A percentile compares a stretch with the other conserved stretches of the same genome.
These are phyloP conservation scores for Veloboletus limbatus DNA, from an alignment of 1,284 basidiomycete species.

Conservation along the genomic window DNA sequence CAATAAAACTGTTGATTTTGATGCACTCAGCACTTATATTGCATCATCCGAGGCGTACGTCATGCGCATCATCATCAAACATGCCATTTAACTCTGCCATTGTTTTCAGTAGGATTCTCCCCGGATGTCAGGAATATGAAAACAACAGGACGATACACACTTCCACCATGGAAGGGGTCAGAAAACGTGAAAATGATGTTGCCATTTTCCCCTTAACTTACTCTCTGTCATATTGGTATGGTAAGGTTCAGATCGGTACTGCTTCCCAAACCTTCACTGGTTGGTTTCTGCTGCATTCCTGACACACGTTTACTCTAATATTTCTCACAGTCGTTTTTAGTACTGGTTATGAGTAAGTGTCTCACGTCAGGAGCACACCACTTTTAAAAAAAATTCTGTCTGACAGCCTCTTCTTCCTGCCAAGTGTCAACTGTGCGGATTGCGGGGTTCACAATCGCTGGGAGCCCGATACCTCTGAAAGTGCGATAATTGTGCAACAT, in stretches of 20 bases:
- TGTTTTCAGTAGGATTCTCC: constrained; percentile 8
- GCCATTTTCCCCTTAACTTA: constrained; percentile 25
- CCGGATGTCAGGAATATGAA: constrained; percentile 7
- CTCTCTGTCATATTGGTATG: constrained; percentile 20
- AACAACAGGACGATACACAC: constrained; percentile 11
- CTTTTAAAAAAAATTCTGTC: no score
- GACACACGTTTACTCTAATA: neutral
- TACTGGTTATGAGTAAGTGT: constrained; percentile 31
- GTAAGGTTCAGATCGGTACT: constrained; percentile 31
- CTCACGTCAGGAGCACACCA: neutral
- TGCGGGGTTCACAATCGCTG: constrained; percentile 32
- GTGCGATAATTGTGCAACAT: constrained; percentile 43
- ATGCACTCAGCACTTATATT: constrained; percentile 12
- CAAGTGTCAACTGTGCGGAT: no score
- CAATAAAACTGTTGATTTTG: constrained; percentile 13
- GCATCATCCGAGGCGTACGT: constrained; percentile 14
- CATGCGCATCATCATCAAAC: neutral
- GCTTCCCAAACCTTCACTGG: constrained; percentile 24
- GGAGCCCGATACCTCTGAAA: constrained; percentile 37
- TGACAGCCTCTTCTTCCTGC: constrained; percentile 18
- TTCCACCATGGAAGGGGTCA: neutral
- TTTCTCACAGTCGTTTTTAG: constrained; percentile 35
- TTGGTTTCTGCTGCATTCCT: neutral
- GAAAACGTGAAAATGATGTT: constrained; percentile 1
- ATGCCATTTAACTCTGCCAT: neutral